Percentiles rank a stretch among this genome's conserved stretches.
These are phyloP conservation scores for Urochloa ruziziensis DNA, from an alignment of 176 grass and related monocot genomes.

Conservation along the genomic window DNA sequence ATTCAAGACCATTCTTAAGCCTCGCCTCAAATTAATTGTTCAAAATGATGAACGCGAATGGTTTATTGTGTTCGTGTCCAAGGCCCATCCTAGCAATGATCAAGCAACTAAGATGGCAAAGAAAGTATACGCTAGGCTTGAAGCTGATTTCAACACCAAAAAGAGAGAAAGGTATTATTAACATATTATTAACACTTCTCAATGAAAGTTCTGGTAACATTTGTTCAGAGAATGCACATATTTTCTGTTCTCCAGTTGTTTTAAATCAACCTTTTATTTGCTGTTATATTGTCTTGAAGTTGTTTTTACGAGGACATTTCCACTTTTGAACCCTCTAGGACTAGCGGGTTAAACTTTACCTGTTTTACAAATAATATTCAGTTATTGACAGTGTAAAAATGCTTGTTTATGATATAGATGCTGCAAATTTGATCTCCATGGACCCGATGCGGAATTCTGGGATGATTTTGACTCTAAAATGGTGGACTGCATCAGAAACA, in stretches of 20 bases:
- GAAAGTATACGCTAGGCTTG: slow-evolving; percentile 85
- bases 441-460: slow-evolving; percentile 79
- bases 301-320: slow-evolving; percentile 8
- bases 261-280: neutral
- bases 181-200: slow-evolving; percentile 24
- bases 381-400: slow-evolving; percentile 23
- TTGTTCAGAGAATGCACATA: slow-evolving; percentile 6
- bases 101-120: slow-evolving; percentile 93
- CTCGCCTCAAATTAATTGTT: slow-evolving; percentile 92
- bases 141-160: slow-evolving; percentile 98
- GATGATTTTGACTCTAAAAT: slow-evolving; percentile 96
- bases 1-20: slow-evolving; percentile 97
- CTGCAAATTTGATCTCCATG: slow-evolving; percentile 97
- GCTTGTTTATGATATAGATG: slow-evolving; percentile 52
- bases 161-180: slow-evolving; percentile 82
- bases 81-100: slow-evolving; percentile 89
- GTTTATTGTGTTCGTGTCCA: slow-evolving; percentile 96
- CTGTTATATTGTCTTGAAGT: neutral
- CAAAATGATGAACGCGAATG: slow-evolving; percentile 99
- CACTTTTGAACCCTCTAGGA: slow-evolving; percentile 18
- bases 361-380: neutral
- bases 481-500: slow-evolving; percentile 90
- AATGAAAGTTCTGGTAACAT: slow-evolving; percentile 7
- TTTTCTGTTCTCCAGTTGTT: neutral
- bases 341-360: neutral